Percentiles rank a stretch among this genome's conserved stretches.
phyloP scores from a whole-genome alignment of 1,284 basidiomycete species.

The Austropuccinia psidii region DNA sequence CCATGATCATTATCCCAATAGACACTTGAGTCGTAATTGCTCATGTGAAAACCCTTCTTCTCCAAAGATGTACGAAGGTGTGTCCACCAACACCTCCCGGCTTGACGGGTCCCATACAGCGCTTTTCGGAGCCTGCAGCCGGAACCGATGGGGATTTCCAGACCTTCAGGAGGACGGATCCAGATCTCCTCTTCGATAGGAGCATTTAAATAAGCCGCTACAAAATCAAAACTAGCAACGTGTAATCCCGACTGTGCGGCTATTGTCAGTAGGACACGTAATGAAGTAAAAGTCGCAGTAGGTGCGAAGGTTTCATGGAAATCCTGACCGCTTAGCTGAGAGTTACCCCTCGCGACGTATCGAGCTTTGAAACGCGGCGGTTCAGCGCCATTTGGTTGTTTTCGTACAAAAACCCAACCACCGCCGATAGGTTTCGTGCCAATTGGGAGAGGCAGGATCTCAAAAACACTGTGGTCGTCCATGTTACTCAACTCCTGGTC shows the following conservation, averaged over 20 bases:
- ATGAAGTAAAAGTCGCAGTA: not conserved
- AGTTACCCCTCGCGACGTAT: not conserved
- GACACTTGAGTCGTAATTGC: too few relatives aligned
- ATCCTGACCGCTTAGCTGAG: slow-evolving; percentile 3
- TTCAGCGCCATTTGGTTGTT: too few relatives aligned
- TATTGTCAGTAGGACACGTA: not conserved
- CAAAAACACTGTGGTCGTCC: not conserved
- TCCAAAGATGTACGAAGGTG: not conserved
- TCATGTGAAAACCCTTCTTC: too few relatives aligned
- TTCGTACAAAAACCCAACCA: too few relatives aligned
- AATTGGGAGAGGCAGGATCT: too few relatives aligned
- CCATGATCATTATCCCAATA: too few relatives aligned
- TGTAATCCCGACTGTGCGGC: not conserved
- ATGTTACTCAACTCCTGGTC: not conserved
- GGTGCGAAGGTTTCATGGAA: slow-evolving; percentile 9
- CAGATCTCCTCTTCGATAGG: slow-evolving; percentile 12
- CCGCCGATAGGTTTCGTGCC: too few relatives aligned
- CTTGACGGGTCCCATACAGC: slow-evolving; percentile 15
- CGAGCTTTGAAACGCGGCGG: too few relatives aligned
- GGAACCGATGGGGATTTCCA: not conserved
- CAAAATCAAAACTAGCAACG: not conserved
- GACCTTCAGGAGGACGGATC: not conserved
- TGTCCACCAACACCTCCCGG: slow-evolving; percentile 22
- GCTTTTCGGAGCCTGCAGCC: not conserved
- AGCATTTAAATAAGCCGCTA: slow-evolving; percentile 15